Base-by-base conservation (phyloP, 805 yeast species). In the Saccharomycopsis sp. region DNA sequence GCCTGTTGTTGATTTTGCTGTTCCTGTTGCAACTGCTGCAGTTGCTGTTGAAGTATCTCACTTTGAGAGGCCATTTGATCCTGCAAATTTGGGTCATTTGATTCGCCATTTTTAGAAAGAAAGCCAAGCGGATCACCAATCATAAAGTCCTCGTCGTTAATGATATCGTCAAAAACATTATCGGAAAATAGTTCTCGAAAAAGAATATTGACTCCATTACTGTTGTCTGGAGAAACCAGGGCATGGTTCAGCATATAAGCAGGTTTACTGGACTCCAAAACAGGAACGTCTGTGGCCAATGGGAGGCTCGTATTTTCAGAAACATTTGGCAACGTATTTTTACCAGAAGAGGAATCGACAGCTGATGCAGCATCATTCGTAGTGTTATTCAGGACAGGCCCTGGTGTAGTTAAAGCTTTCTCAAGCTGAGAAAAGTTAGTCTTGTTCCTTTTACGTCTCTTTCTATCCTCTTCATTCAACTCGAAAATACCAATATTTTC, bases 401-500 rank as follows among this genome's bases (percentile, higher is more conserved):
- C 21, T 44, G 18, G 21, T 12, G 48, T 16, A 44, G 48, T 44
- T 44, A 44, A 44, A 12, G 8, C 20, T 12, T 44, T 44, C 21
- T 44, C 48, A 12, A 44, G 7, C 18, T n/a, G 18, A 16, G 48
- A 44, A 20, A 44, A 44, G 16, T 44, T 44, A 5, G 48, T 44
- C 48, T 44, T 44, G 16, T 44, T 44, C 7, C 37, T 50, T n/a
- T 40, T 41, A 24, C 57, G 46, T 53, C 53, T 40, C 29, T 37
- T 55, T 48, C 47, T 51, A 4, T 21, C 41, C 37, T 58, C 59
- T 8, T 55, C 48, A 53, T 56, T 58, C 21, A 60, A 48, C 37
- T 55, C 61, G 44, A 60, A 54, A 16, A 51, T 34, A 8, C 53
- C 63, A 55, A 60, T 60, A 41, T 56, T 62, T 57, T 73, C 76